Evolutionary conservation across 768 basidiomycete species (phyloP).

Genomic region (Leucocoprinus birnbaumii): DNA sequence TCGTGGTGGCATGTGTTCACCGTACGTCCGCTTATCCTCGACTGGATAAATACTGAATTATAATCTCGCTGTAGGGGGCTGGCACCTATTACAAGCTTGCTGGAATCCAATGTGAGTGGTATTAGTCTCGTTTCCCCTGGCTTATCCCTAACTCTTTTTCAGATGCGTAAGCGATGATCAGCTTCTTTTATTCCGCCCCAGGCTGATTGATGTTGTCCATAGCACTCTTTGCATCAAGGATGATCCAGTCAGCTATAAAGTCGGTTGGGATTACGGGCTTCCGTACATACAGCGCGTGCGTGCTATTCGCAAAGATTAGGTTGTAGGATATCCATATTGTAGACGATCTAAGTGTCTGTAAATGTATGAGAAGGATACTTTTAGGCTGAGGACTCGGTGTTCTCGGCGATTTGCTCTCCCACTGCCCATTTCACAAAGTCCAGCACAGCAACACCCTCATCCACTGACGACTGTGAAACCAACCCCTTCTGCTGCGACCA

Average conservation of each 20-base stretch:
- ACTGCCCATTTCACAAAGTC: slow-evolving; percentile 69
- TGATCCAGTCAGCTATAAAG: slow-evolving; percentile 43
- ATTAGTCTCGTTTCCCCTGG: background rate
- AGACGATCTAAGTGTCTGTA: background rate
- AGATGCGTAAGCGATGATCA: slow-evolving; percentile 47
- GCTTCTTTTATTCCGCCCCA: slow-evolving; percentile 13
- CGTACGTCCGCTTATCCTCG: slow-evolving; percentile 28
- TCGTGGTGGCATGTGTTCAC: slow-evolving; percentile 77
- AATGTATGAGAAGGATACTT: background rate
- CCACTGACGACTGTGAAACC: slow-evolving; percentile 23
- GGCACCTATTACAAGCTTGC: slow-evolving; percentile 52
- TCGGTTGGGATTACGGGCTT: slow-evolving; percentile 41
- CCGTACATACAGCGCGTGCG: slow-evolving; percentile 40
- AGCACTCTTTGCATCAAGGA: slow-evolving; percentile 65
- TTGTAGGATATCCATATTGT: slow-evolving; percentile 10
- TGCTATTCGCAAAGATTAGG: slow-evolving; percentile 19
- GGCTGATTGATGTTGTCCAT: slow-evolving; percentile 6
- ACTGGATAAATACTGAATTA: background rate
- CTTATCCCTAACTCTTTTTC: slow-evolving; percentile 1
- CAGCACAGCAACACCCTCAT: slow-evolving; percentile 40
- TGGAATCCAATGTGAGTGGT: slow-evolving; percentile 46
- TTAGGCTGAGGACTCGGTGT: background rate
- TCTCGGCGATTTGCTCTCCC: slow-evolving; percentile 34
- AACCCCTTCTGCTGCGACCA: slow-evolving; percentile 57
- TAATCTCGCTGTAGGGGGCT: slow-evolving; percentile 33